Conservation (phyloP, 2,329 filamentous ascomycete species). For the Arthrobotrys iridis region DNA sequence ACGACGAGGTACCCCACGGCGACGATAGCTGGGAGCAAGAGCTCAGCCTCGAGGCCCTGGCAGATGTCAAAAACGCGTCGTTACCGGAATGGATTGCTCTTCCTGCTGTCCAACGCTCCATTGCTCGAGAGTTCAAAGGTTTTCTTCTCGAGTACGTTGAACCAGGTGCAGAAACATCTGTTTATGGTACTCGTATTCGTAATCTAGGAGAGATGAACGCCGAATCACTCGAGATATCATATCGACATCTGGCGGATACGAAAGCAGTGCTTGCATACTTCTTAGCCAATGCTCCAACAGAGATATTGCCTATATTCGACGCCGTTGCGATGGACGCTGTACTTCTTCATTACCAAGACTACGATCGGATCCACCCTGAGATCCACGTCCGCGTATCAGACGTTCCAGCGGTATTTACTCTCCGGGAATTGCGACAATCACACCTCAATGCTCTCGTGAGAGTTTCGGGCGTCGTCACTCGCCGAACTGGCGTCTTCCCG, state of each 20-base stretch:
- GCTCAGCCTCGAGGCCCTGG: constrained; percentile 86
- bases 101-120: constrained; percentile 87
- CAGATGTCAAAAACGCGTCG: constrained; percentile 91
- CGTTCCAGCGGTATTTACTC: constrained; percentile 90
- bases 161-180: constrained; percentile 79
- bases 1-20: constrained; percentile 89
- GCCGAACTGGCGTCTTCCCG: constrained; percentile 93
- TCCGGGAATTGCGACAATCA: constrained; percentile 91
- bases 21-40: constrained; percentile 89
- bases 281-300: constrained; percentile 91
- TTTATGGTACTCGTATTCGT: constrained; percentile 92
- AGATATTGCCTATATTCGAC: constrained; percentile 95
- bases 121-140: constrained; percentile 95
- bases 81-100: constrained; percentile 95
- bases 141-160: constrained; percentile 98
- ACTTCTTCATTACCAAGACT: constrained; percentile 94
- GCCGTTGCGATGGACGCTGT: constrained; percentile 97
- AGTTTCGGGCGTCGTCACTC: constrained; percentile 93
- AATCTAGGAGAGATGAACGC: constrained; percentile 97
- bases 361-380: constrained; percentile 95
- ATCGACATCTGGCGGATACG: constrained; percentile 86
- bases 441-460: constrained; percentile 96
- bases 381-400: constrained; percentile 98
- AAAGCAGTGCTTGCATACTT: constrained; percentile 97
- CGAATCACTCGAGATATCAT: constrained; percentile 94